Conservation (phyloP, 164 flowering plant species). For the Tetracentron sinense region DNA sequence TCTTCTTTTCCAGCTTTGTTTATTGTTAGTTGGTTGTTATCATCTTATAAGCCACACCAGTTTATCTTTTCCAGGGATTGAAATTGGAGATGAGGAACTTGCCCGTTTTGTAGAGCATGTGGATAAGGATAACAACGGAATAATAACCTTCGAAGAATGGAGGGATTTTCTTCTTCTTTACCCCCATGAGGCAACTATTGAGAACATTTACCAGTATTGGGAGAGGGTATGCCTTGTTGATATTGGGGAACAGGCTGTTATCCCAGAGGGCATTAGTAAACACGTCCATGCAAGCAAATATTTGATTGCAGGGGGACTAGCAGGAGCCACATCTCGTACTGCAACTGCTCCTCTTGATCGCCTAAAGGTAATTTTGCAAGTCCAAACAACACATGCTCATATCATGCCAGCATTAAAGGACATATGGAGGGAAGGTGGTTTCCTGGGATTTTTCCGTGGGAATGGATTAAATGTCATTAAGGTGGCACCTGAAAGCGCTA, state of each 20-base stretch:
- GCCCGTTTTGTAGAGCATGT: conserved; percentile 93
- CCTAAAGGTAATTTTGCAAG: conserved; percentile 59
- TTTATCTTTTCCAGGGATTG: conserved; percentile 74
- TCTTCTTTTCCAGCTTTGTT: neutral
- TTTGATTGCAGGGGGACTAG: conserved; percentile 90
- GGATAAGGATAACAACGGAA: conserved; percentile 93
- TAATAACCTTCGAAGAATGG: conserved; percentile 98
- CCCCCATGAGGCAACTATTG: conserved; percentile 94
- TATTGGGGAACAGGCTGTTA: conserved; percentile 92
- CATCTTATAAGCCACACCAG: conserved; percentile 58
- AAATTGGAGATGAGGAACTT: conserved; percentile 88
- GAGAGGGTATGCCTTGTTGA: conserved; percentile 95
- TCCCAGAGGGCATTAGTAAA: conserved; percentile 86
- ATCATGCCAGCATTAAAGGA: conserved; percentile 50
- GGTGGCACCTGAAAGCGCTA: conserved; percentile 80
- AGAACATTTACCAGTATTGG: conserved; percentile 82
- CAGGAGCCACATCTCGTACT: conserved; percentile 96
- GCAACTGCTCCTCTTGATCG: conserved; percentile 91
- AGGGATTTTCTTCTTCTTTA: conserved; percentile 92
- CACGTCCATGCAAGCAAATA: conserved; percentile 74
- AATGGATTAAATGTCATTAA: conserved; percentile 71
- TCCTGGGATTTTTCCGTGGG: conserved; percentile 64
- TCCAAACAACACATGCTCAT: conserved; percentile 59
- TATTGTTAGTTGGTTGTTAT: conserved; percentile 6
- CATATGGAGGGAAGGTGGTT: conserved; percentile 52